Percentiles rank a stretch among this genome's conserved stretches.
phyloP scores from a whole-genome alignment of 306 rosid genomes.

The Dalbergia oliveri region DNA sequence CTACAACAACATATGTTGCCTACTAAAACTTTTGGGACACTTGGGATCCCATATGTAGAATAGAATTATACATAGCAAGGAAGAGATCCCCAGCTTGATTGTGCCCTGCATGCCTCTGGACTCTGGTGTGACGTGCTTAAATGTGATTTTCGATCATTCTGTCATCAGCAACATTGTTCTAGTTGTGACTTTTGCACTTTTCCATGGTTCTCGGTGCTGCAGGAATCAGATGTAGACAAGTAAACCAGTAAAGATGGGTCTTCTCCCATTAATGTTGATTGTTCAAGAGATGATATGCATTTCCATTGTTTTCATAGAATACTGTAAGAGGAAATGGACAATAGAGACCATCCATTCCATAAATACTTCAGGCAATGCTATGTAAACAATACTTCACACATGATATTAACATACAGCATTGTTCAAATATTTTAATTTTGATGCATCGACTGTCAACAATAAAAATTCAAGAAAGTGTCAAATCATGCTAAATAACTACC shows the following conservation, averaged over 20 bases:
- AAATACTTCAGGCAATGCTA: not conserved
- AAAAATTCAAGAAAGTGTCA: too few relatives aligned
- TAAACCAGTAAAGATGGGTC: not conserved
- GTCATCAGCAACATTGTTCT: constrained; percentile 33
- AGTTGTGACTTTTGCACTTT: constrained; percentile 74
- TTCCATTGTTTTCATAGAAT: not conserved
- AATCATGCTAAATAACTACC: too few relatives aligned
- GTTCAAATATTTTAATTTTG: too few relatives aligned
- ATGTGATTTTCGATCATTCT: constrained; percentile 45
- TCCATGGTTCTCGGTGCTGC: constrained; percentile 95
- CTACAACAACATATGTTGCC: too few relatives aligned
- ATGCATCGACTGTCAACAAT: too few relatives aligned
- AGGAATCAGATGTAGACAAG: constrained; percentile 36
- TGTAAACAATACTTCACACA: not conserved
- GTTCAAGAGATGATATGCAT: too few relatives aligned
- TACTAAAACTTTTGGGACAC: too few relatives aligned
- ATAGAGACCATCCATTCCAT: not conserved
- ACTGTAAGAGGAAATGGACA: not conserved
- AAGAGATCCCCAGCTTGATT: too few relatives aligned
- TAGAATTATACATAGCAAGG: too few relatives aligned
- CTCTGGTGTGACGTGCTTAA: constrained; percentile 11
- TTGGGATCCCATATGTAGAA: too few relatives aligned
- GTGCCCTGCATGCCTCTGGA: not conserved
- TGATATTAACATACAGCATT: not conserved
- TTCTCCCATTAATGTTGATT: too few relatives aligned